These are phyloP conservation scores for Fonsecaea pedrosoi DNA, from an alignment of 2,329 filamentous ascomycete genomes.

Conservation along the genomic window DNA sequence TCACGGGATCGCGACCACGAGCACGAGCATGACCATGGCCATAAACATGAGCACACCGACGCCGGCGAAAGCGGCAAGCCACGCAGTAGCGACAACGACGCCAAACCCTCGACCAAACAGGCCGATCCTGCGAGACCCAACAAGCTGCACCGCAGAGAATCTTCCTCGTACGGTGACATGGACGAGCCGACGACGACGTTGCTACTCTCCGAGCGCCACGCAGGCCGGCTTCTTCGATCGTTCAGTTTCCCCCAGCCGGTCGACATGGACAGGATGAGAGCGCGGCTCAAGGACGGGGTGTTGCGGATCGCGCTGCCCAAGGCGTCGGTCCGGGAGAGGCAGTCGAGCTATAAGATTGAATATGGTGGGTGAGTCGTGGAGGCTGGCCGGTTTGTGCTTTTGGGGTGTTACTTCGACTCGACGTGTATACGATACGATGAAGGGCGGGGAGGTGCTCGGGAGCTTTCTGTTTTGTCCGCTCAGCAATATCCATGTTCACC, in stretches of 20 bases:
- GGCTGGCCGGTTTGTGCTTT: too few relatives aligned
- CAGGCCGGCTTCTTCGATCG: conserved; percentile 1
- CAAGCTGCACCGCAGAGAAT: not conserved
- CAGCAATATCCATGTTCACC: too few relatives aligned
- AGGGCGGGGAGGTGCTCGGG: too few relatives aligned
- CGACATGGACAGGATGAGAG: not conserved
- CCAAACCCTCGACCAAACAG: not conserved
- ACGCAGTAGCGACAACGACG: not conserved
- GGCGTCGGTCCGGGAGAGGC: not conserved
- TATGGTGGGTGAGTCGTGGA: not conserved
- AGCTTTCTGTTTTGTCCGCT: too few relatives aligned
- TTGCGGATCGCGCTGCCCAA: conserved; percentile 6
- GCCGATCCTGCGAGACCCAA: not conserved
- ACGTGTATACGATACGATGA: too few relatives aligned
- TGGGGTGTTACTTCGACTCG: too few relatives aligned
- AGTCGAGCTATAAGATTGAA: conserved; percentile 9
- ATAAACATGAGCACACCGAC: not conserved
- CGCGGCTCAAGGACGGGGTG: conserved; percentile 13
- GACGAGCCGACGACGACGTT: not conserved
- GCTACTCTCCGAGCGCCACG: not conserved
- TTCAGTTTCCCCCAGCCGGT: conserved; percentile 8
- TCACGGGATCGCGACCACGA: not conserved
- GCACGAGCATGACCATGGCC: not conserved
- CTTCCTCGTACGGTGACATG: not conserved
- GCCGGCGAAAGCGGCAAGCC: not conserved